These are phyloP conservation scores for Tylopilus vinaceipallidus DNA, from an alignment of 768 basidiomycete species.

Conservation along the genomic window DNA sequence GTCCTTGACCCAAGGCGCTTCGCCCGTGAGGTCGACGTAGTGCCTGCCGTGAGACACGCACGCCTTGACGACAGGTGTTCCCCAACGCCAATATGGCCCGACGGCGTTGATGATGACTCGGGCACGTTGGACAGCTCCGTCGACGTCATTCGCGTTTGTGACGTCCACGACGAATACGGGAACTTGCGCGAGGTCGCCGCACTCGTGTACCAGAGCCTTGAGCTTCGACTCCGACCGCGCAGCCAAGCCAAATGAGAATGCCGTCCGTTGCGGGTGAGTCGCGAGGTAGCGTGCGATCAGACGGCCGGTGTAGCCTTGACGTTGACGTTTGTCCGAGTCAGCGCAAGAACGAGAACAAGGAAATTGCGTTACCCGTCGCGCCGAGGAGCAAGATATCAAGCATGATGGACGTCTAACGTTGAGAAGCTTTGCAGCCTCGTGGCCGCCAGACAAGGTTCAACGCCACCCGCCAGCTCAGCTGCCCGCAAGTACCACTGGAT, in stretches of 20 bases:
- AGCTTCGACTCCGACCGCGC: conserved; percentile 69
- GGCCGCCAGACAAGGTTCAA: conserved; percentile 5
- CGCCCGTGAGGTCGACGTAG: conserved; percentile 85
- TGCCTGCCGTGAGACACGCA: conserved; percentile 75
- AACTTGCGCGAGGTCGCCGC: conserved; percentile 42
- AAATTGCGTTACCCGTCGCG: conserved; percentile 48
- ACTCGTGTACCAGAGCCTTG: conserved; percentile 46
- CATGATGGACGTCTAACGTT: conserved; percentile 29
- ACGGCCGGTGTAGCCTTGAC: conserved; percentile 63
- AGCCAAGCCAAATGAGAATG: conserved; percentile 67
- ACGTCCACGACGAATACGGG: conserved; percentile 58
- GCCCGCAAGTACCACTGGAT: conserved; percentile 1
- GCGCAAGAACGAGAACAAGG: neutral
- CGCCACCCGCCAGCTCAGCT: conserved; percentile 2
- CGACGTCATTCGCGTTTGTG: conserved; percentile 49
- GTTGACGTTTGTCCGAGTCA: conserved; percentile 9
- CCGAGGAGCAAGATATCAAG: conserved; percentile 68
- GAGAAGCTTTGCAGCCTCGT: conserved; percentile 3
- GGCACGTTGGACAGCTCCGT: conserved; percentile 51
- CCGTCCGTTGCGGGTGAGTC: conserved; percentile 53
- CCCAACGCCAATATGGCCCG: conserved; percentile 72
- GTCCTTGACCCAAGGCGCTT: conserved; percentile 60
- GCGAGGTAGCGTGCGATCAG: conserved; percentile 68
- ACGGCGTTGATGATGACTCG: conserved; percentile 75
- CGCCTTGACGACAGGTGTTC: conserved; percentile 75